Evolutionary conservation across 257 asterid genomes (phyloP).

Genomic region (Nicotiana sylvestris): DNA sequence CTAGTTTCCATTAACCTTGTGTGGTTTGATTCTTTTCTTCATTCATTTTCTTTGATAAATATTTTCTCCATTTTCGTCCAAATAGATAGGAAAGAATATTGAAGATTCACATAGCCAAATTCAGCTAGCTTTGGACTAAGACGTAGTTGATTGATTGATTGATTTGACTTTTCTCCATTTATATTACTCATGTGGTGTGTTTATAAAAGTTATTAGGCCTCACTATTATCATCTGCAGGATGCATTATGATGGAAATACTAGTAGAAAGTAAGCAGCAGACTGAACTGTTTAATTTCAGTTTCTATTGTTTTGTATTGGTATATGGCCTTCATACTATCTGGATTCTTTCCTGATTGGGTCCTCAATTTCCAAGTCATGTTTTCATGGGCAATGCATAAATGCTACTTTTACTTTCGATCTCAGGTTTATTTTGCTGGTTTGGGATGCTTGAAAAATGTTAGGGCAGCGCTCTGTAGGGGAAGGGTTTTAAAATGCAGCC

Average conservation of each 20-base stretch:
- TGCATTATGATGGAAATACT: constrained; percentile 38
- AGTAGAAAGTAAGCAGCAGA: constrained; percentile 33
- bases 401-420: constrained; percentile 17
- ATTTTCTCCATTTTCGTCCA: not conserved
- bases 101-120: not conserved
- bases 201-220: constrained; percentile 27
- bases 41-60: not conserved
- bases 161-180: not conserved
- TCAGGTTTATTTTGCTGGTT: constrained; percentile 98
- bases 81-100: not conserved
- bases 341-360: not conserved
- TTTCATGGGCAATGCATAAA: constrained; percentile 10
- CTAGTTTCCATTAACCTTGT: not conserved
- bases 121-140: not conserved
- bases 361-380: not conserved
- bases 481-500: constrained; percentile 86
- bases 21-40: not conserved
- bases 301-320: constrained; percentile 5
- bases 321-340: constrained; percentile 11
- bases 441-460: constrained; percentile 95
- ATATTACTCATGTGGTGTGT: constrained; percentile 23
- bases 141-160: not conserved
- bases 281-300: constrained; percentile 24
- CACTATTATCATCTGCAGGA: constrained; percentile 26
- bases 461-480: constrained; percentile 99